These are phyloP conservation scores for Fusarium anthophilum DNA, from an alignment of 2,329 filamentous ascomycete genomes.

Conservation along the genomic window DNA sequence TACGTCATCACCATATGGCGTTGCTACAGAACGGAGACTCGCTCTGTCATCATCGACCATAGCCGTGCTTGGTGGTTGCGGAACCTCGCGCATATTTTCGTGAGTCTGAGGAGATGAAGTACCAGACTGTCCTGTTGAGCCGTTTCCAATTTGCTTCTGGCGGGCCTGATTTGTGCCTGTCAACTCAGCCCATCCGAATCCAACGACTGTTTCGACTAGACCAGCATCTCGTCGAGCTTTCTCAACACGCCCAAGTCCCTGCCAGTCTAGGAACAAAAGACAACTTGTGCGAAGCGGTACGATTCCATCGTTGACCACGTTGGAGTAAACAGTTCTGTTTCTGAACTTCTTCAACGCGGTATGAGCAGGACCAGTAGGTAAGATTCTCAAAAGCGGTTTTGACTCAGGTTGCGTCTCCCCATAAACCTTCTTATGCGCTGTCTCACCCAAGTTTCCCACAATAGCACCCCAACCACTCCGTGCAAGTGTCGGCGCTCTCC, in stretches of 20 bases:
- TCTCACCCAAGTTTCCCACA: conserved; percentile 77
- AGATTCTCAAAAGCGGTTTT: conserved; percentile 86
- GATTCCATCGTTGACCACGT: conserved; percentile 97
- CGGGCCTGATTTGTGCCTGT: conserved; percentile 72
- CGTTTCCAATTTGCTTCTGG: conserved; percentile 53
- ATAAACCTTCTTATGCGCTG: conserved; percentile 44
- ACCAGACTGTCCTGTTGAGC: conserved; percentile 46
- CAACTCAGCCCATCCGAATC: conserved; percentile 94
- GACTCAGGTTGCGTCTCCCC: conserved; percentile 71
- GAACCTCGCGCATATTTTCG: conserved; percentile 67
- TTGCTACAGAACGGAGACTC: conserved; percentile 60
- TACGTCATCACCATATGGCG: conserved; percentile 40
- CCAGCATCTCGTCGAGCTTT: conserved; percentile 94
- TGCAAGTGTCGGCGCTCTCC: conserved; percentile 87
- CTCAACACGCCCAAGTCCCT: conserved; percentile 89
- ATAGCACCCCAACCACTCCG: conserved; percentile 89
- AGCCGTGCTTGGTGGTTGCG: conserved; percentile 73
- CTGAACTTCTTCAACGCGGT: conserved; percentile 86
- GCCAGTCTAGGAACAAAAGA: conserved; percentile 96
- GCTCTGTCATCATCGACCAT: conserved; percentile 73
- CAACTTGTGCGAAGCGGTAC: conserved; percentile 95
- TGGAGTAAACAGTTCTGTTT: conserved; percentile 93
- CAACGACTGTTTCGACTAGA: conserved; percentile 89
- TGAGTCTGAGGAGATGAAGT: conserved; percentile 47
- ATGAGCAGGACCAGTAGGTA: conserved; percentile 92